These are phyloP conservation scores for Pseudopithomyces maydicus DNA, from an alignment of 2,329 filamentous ascomycete species.

Conservation along the genomic window DNA sequence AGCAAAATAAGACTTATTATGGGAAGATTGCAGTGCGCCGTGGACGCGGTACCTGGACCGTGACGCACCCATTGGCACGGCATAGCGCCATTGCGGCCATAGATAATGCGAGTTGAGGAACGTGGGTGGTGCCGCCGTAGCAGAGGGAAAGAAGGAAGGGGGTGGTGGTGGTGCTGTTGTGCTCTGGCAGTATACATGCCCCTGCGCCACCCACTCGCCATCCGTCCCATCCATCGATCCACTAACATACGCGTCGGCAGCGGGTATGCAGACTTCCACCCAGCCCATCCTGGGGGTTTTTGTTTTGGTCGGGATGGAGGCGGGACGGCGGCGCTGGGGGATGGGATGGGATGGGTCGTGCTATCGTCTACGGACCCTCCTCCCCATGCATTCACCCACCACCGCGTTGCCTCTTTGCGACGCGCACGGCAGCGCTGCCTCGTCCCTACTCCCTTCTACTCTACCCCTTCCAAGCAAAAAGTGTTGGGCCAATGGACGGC, in stretches of 20 bases:
- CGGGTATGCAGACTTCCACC: background rate
- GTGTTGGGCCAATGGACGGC: slow-evolving; percentile 30
- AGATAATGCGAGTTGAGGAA: slow-evolving; percentile 4
- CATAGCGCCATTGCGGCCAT: slow-evolving; percentile 1
- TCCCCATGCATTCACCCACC: background rate
- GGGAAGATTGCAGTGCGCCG: background rate
- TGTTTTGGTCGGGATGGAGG: background rate
- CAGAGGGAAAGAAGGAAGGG: background rate
- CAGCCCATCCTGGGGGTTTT: background rate
- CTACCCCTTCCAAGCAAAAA: slow-evolving; percentile 18
- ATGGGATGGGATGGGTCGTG: background rate
- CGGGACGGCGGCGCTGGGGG: background rate
- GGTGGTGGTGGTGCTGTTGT: background rate
- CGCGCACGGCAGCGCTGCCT: slow-evolving; percentile 13
- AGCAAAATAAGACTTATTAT: slow-evolving; percentile 3
- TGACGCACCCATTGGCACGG: background rate
- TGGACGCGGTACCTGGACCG: slow-evolving; percentile 2
- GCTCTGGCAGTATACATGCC: slow-evolving; percentile 8
- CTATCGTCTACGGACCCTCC: background rate
- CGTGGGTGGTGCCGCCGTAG: background rate
- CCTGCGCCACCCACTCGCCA: slow-evolving; percentile 1
- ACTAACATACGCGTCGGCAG: background rate
- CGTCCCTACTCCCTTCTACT: slow-evolving; percentile 7
- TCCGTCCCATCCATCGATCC: background rate
- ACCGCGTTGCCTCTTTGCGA: slow-evolving; percentile 14